These are phyloP conservation scores for Paraleonurus japonicus DNA, from an alignment of 257 asterid species.

Conservation along the genomic window DNA sequence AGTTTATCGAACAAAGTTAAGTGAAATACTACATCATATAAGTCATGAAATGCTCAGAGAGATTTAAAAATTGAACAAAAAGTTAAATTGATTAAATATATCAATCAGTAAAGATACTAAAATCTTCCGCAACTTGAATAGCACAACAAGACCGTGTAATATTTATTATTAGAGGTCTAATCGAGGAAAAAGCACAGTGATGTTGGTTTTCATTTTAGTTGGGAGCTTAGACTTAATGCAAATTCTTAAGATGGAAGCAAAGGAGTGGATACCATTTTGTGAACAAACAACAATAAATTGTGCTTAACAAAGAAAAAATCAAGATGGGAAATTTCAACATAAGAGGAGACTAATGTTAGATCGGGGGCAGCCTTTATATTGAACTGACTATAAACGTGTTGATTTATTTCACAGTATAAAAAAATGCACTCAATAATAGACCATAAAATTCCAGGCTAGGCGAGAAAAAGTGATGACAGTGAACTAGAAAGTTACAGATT, in stretches of 20 bases:
- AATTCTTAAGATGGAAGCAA: conserved; percentile 3
- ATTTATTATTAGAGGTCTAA: neutral
- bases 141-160: conserved; percentile 5
- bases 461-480: neutral
- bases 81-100: neutral
- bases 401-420: no score
- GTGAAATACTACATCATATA: neutral
- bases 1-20: neutral
- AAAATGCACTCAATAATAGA: neutral
- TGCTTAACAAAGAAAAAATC: neutral
- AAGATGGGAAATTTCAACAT: neutral
- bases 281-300: neutral
- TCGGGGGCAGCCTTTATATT: neutral
- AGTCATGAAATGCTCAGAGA: conserved; percentile 5
- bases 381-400: neutral
- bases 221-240: conserved; percentile 11
- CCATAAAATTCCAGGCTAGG: neutral
- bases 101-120: neutral
- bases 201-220: neutral
- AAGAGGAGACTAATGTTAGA: neutral
- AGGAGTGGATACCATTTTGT: neutral
- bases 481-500: neutral
- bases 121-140: conserved; percentile 13
- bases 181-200: neutral
- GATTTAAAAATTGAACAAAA: neutral